Base-by-base conservation (phyloP, 257 asterid genomes). In the Ilex aquifolium region DNA sequence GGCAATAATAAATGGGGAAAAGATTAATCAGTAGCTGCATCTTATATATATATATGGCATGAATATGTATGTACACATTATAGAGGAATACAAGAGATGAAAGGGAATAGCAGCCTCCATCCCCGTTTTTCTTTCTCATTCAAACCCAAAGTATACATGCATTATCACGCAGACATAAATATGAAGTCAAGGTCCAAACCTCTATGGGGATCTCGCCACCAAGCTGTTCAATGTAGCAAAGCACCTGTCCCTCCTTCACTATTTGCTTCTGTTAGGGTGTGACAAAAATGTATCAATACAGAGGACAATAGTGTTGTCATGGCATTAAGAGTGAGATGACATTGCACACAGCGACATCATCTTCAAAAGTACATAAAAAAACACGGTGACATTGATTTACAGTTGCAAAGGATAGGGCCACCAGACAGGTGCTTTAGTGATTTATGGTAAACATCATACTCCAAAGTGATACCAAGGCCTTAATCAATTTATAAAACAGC, bases 161-260 rank as follows among this genome's bases (percentile, higher is more conserved):
- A 15, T 49, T 0, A 6, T 49, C 54, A 12, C 54, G 10, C 6
- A 15, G 5, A 15, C 0, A 49, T 6, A 4, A 49, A 1, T 21
- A 61, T 3, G 13, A 64, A 67, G 51, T 44, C 30, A 55, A 54
- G 57, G 50, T 11, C 62, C 85, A 29, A 68, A 91, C 98, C 98
- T 88, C 86, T 13, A 91, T 56, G 3, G 96, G 96, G 61, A 88
- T 65, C 74, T 86, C 82, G 12, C 87, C 84, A 11, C 95, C 95
- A 64, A 88, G 88, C 83, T 91, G 98, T 44, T 91, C 95, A 63
- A 91, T 83, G 80, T 74, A 91, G 90, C 95, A 91, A 62, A 91
- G 72, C 72, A 77, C 90, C 79, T 91, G 90, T 13, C 98, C 98
- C 75, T 91, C 95, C 87, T 80, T 91, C 56, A 88, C 96, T 36